Evolutionary conservation across 2,329 filamentous ascomycete genomes (phyloP).

Genomic region (Emericellopsis atlantica): DNA sequence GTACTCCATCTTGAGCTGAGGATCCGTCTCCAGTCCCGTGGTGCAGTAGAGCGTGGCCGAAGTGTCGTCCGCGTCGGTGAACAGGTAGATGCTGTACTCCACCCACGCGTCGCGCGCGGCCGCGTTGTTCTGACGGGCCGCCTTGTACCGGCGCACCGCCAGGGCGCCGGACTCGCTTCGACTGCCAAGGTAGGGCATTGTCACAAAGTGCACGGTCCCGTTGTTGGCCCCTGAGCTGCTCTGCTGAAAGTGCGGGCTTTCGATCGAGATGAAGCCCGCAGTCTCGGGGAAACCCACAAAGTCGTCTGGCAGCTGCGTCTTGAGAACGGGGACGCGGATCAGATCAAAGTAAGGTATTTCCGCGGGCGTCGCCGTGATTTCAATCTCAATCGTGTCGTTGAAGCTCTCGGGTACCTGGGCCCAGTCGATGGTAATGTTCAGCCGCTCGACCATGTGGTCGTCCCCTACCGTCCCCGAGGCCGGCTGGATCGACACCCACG

Average conservation of each 20-base stretch:
- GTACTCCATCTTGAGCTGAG: no score
- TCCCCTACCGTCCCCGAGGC: slow-evolving; percentile 1
- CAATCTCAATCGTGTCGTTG: slow-evolving; percentile 3
- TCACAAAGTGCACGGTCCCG: slow-evolving; percentile 3
- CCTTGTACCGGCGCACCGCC: slow-evolving; percentile 3
- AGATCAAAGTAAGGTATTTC: slow-evolving; percentile 5
- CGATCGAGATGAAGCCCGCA: slow-evolving; percentile 7
- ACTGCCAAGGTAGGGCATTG: slow-evolving; percentile 6
- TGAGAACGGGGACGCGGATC: slow-evolving; percentile 5
- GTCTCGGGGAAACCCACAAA: slow-evolving; percentile 9
- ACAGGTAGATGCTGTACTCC: no score
- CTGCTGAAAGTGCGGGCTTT: slow-evolving; percentile 7
- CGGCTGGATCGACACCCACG: slow-evolving; percentile 2
- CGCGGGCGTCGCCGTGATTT: slow-evolving; percentile 1
- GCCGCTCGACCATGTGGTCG: slow-evolving; percentile 10
- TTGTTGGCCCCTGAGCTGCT: slow-evolving; percentile 7
- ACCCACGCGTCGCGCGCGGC: no score
- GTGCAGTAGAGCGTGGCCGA: no score
- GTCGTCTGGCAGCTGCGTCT: slow-evolving; percentile 1
- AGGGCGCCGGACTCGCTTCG: slow-evolving; percentile 5
- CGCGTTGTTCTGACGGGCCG: slow-evolving; percentile 2
- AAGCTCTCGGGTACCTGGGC: slow-evolving; percentile 17
- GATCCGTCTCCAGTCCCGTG: no score
- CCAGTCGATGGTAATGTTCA: slow-evolving; percentile 34
- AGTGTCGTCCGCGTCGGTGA: no score